A percentile compares a stretch with the other conserved stretches of the same genome.
phyloP scores from a whole-genome alignment of 1,139 yeast genomes.

The Kluyveromyces sp. region DNA sequence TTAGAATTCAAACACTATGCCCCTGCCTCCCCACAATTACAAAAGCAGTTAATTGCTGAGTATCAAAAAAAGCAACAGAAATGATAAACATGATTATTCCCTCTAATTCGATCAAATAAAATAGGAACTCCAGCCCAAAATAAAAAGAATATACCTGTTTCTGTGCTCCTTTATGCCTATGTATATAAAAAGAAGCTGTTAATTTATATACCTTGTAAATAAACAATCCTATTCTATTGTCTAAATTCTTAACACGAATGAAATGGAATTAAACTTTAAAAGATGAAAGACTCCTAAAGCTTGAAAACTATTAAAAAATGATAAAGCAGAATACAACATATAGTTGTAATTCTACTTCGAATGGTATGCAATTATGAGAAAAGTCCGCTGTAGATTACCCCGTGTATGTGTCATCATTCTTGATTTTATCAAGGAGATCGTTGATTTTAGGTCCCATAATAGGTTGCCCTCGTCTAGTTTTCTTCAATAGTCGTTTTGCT shows the following conservation, averaged over 20 bases:
- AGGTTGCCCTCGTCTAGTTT: slow-evolving; percentile 77
- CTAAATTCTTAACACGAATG: not conserved
- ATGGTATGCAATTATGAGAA: not conserved
- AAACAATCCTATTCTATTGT: slow-evolving; percentile 1
- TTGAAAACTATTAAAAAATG: not conserved
- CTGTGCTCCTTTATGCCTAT: not conserved
- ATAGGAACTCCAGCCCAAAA: not conserved
- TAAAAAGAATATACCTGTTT: not conserved
- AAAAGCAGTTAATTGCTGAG: slow-evolving; percentile 82
- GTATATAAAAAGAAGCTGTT: not conserved
- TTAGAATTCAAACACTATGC: slow-evolving; percentile 90
- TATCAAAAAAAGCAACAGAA: slow-evolving; percentile 48
- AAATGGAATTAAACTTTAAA: not conserved
- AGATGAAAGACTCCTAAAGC: not conserved
- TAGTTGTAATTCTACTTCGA: too few species aligned
- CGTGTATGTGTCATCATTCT: slow-evolving; percentile 36
- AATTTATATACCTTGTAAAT: not conserved
- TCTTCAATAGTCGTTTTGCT: slow-evolving; percentile 46
- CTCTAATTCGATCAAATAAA: not conserved
- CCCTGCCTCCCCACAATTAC: slow-evolving; percentile 86
- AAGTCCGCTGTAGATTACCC: slow-evolving; percentile 6
- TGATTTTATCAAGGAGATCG: slow-evolving; percentile 69
- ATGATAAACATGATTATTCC: slow-evolving; percentile 5
- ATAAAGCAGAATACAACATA: not conserved
- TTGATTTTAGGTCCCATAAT: slow-evolving; percentile 85